Base-by-base conservation (phyloP, 805 yeast genomes). In the Cyberlindnera samutprakarnensis region DNA sequence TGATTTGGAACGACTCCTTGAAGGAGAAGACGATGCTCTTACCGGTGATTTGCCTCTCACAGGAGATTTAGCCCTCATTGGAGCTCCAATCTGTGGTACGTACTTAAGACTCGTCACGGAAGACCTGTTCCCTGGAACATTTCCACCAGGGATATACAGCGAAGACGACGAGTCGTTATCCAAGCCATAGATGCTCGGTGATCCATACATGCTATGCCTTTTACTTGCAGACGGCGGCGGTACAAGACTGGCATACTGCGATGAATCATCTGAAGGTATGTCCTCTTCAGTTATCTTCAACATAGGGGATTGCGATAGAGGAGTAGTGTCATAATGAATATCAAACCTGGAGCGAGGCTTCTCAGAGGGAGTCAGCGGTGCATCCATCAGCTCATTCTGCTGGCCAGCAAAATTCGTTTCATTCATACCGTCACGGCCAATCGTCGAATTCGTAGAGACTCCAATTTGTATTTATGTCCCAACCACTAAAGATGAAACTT, bases 1-100 rank as follows among this genome's bases (percentile, higher is more conserved):
- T 1, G 53, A 47, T 1, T 49, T 39, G 2, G 54, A 47, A 11
- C 50, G 38, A 30, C 34, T 33, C 27, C 59, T 45, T 4, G 46
- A 36, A 1, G 66, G 65, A 0, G 64, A 59, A 2, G 19, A 10
- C 12, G 31, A 25, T 3, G 47, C 41, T 6, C 64, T 57, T 0
- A 55, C 49, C 4, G 54, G 38, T 4, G 57, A 43, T 25, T 58
- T 39, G 36, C 35, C 28, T 21, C 60, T 46, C 4, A 38, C 24
- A 13, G 59, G 61, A 4, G 57, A 54, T 21, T 37, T 42, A 15
- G 38, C 31, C 30, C 54, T 36, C 14, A 41, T 27, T 28, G 64
- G 59, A 0, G 38, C 23, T 11, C 42, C 22, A 6, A 40, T 43
- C 10, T 37, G 38, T n/a, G 56, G 56, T 3, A 41, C 39, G 20